Evolutionary conservation across 192 early-diverging fungal genomes (phyloP), one percentile per base, ranked within the genome.

Genomic region (Gamsiella multidivaricata): DNA sequence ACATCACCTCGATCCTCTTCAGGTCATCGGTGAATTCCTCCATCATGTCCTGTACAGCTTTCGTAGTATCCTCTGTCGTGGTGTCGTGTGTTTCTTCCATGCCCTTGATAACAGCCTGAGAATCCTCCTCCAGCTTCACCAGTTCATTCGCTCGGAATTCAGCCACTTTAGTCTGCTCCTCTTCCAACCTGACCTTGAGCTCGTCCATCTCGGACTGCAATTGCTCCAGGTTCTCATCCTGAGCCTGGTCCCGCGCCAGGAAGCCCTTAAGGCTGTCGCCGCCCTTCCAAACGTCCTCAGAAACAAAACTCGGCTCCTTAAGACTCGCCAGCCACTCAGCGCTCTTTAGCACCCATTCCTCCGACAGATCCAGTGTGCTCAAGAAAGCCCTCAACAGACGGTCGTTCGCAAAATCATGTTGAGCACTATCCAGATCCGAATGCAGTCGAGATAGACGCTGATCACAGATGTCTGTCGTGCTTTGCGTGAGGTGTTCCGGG

Each of bases 281-380:
- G 4, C 37, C 47, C 1, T 10, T 64, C 74, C 74, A 78, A 15
- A 78, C 41, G 56, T 78, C 74, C 37, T 63, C 66, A 25, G 66
- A 59, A 10, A 78, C 74, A 63, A 58, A 78, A 3, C 32, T 43
- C 2, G 74, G 74, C 10, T 41, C 20, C n/a, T 22, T 26, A 10
- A 69, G 59, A 28, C 52, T 57, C 20, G 61, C 37, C 22, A 78
- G 74, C 54, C 53, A 58, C 37, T 78, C 65, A 17, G 60, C 32
- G 20, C 53, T 68, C 46, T 64, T 78, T 12, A 50, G 60, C 17
- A 78, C 52, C 54, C 53, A 43, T 12, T 54, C 60, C 20, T 68
- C 49, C 3, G 65, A 60, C 18, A 63, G 23, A 0, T 45, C 53
- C 9, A 57, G 31, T 2, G 65, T 62, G n/a, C 39, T 56, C 29